A percentile compares a stretch with the other conserved stretches of the same genome.
Conservation (phyloP, 2,329 filamentous ascomycete species). For the Pseudogymnoascus sp. region DNA sequence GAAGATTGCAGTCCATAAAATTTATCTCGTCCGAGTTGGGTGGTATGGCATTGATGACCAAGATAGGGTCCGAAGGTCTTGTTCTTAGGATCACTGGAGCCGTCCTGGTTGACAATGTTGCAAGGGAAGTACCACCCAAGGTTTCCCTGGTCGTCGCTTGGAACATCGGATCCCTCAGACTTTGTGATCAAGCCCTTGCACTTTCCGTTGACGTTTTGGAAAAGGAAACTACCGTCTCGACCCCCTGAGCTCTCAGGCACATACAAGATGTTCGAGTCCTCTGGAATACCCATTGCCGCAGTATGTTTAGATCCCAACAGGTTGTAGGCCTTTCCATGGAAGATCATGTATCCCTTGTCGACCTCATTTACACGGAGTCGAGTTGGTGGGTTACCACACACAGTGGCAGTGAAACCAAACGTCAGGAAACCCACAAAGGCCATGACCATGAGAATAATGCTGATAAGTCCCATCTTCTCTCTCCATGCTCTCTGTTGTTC, state of each 20-base stretch:
- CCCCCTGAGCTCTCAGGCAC: slow-evolving; percentile 77
- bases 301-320: slow-evolving; percentile 71
- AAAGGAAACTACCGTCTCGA: slow-evolving; percentile 92
- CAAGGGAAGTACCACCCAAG: slow-evolving; percentile 98
- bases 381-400: slow-evolving; percentile 66
- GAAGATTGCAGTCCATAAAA: slow-evolving; percentile 68
- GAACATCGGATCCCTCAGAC: slow-evolving; percentile 65
- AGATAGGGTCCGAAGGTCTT: slow-evolving; percentile 65
- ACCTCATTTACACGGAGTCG: slow-evolving; percentile 81
- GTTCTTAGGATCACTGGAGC: slow-evolving; percentile 66
- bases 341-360: slow-evolving; percentile 80
- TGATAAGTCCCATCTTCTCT: slow-evolving; percentile 95
- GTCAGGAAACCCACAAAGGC: slow-evolving; percentile 88
- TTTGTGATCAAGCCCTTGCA: slow-evolving; percentile 85
- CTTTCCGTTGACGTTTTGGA: slow-evolving; percentile 95
- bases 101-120: slow-evolving; percentile 85
- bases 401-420: slow-evolving; percentile 86
- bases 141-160: slow-evolving; percentile 63
- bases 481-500: slow-evolving; percentile 90
- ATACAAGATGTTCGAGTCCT: slow-evolving; percentile 71
- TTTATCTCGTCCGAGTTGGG: slow-evolving; percentile 53
- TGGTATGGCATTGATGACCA: slow-evolving; percentile 87
- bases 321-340: slow-evolving; percentile 87
- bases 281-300: slow-evolving; percentile 67
- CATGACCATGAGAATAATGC: slow-evolving; percentile 84